These are phyloP conservation scores for Pinus tabuliformis DNA, from an alignment of 75 land plant species.

Conservation along the genomic window DNA sequence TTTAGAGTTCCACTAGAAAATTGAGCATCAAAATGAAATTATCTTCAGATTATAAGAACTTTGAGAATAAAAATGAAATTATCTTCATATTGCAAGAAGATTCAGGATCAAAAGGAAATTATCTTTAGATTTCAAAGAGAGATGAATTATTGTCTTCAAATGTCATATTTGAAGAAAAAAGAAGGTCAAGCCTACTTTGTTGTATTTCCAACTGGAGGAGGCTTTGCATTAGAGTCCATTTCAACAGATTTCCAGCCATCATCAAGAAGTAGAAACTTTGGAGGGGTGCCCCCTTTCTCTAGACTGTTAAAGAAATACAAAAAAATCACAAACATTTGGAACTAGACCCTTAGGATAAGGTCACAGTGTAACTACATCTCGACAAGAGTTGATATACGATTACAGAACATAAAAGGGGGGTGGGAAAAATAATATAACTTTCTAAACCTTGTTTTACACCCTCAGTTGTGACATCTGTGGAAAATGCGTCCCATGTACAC, in stretches of 20 bases:
- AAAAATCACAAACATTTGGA: background rate
- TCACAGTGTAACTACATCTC: too few species aligned
- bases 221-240: conserved; percentile 41
- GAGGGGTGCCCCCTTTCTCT: conserved; percentile 71
- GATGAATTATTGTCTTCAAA: too few species aligned
- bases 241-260: conserved; percentile 96
- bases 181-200: conserved; percentile 35
- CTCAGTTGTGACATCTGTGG: conserved; percentile 81
- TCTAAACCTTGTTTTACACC: conserved; percentile 72
- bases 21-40: too few species aligned
- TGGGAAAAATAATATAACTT: conserved; percentile 41
- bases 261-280: conserved; percentile 86
- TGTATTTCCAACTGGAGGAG: conserved; percentile 23
- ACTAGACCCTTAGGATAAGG: too few species aligned
- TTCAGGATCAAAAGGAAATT: too few species aligned
- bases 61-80: too few species aligned
- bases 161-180: too few species aligned
- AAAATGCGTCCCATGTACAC: conserved; percentile 99
- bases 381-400: too few species aligned
- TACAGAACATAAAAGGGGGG: background rate
- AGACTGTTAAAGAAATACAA: conserved; percentile 27
- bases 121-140: too few species aligned
- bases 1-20: background rate
- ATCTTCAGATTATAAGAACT: too few species aligned
- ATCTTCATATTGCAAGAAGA: too few species aligned